phyloP scores from a whole-genome alignment of 768 basidiomycete genomes.

The Russula griseocarnosa region DNA sequence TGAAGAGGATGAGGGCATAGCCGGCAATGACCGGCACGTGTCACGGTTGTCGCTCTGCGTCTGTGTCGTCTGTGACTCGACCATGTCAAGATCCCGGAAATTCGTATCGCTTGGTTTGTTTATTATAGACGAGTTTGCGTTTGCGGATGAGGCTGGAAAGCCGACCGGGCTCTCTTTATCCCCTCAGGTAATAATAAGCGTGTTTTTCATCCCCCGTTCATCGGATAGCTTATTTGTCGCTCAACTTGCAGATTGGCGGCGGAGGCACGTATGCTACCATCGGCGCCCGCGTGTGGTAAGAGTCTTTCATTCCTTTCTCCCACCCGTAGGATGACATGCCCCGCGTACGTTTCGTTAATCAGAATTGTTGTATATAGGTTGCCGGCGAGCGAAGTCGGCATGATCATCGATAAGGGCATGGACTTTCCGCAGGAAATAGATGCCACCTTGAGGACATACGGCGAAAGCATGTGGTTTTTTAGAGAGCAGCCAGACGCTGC shows the following conservation, averaged over 20 bases:
- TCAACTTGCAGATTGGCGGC: constrained; percentile 69
- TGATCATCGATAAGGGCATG: constrained; percentile 77
- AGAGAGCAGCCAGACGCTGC: constrained; percentile 49
- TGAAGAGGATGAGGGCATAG: not conserved
- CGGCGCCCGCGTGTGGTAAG: constrained; percentile 77
- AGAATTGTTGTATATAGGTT: constrained; percentile 49
- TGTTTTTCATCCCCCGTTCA: constrained; percentile 29
- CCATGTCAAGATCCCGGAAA: constrained; percentile 8
- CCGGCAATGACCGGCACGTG: not conserved
- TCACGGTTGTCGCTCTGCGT: too few relatives aligned
- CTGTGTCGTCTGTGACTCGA: too few relatives aligned
- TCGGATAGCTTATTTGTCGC: constrained; percentile 4
- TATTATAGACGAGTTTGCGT: constrained; percentile 80
- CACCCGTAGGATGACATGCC: too few relatives aligned
- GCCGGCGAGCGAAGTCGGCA: constrained; percentile 58
- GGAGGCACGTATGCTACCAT: constrained; percentile 81
- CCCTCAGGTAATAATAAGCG: constrained; percentile 49
- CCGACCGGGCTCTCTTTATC: constrained; percentile 42
- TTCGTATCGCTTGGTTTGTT: constrained; percentile 84
- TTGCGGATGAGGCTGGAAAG: constrained; percentile 52
- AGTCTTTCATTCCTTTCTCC: not conserved
- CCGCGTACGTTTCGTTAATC: not conserved
- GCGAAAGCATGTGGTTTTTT: constrained; percentile 73
- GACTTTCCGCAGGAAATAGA: constrained; percentile 68
- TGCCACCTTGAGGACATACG: constrained; percentile 54